Evolutionary conservation across 805 yeast genomes (phyloP).

Genomic region (Maudiozyma bulderi): DNA sequence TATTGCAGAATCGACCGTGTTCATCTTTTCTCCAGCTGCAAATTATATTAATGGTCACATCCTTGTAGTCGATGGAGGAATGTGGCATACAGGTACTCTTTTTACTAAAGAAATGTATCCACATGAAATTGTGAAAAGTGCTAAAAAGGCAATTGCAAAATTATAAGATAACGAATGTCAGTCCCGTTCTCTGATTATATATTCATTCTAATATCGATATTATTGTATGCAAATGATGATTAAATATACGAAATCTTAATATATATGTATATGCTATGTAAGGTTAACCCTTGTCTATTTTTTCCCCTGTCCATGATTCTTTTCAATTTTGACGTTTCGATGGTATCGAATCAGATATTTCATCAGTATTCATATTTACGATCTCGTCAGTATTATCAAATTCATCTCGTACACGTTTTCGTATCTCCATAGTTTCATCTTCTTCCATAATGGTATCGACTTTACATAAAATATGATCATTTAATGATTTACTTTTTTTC

Average conservation of each 20-base stretch:
- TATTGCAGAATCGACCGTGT: slow-evolving; percentile 82
- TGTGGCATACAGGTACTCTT: slow-evolving; percentile 66
- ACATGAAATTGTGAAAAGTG: slow-evolving; percentile 28
- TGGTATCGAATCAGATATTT: background rate
- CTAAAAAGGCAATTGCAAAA: slow-evolving; percentile 25
- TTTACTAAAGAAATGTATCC: slow-evolving; percentile 37
- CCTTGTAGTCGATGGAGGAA: slow-evolving; percentile 81
- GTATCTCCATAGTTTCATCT: background rate
- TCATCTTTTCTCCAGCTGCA: slow-evolving; percentile 75
- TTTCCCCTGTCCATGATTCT: too few relatives aligned
- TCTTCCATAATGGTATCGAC: background rate
- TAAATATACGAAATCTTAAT: too few relatives aligned
- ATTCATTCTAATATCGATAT: background rate
- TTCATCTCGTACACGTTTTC: slow-evolving; percentile 2
- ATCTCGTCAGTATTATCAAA: background rate
- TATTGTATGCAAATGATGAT: too few relatives aligned
- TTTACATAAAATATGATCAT: background rate
- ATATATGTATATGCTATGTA: too few relatives aligned
- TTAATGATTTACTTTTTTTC: background rate
- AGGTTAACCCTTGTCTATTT: too few relatives aligned
- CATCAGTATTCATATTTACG: background rate
- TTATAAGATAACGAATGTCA: slow-evolving; percentile 14
- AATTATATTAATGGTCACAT: slow-evolving; percentile 67
- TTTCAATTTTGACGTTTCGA: background rate
- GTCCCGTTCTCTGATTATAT: background rate